Conservation (phyloP, 129 eudicot species). For the Gnaphalium uliginosum region DNA sequence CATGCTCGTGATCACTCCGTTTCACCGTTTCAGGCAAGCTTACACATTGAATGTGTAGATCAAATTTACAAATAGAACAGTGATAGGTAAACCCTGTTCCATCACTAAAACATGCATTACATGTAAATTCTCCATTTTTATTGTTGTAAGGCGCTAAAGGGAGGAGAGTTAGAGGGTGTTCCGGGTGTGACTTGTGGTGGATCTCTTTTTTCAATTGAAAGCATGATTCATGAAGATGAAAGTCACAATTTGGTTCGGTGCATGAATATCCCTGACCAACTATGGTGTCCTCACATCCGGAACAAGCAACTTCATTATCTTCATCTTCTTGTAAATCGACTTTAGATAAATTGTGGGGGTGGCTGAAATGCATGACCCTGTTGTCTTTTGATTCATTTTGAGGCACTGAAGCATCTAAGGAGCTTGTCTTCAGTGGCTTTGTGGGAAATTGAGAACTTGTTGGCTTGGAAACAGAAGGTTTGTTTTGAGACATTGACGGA, state of each 20-base stretch:
- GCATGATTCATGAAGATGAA: conserved; percentile 45
- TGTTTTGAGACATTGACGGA: conserved; percentile 14
- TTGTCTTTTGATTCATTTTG: conserved; percentile 12
- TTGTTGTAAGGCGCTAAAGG: conserved; percentile 44
- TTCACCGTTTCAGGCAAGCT: conserved; percentile 51
- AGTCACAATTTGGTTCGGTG: conserved; percentile 33
- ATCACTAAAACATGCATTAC: conserved; percentile 57
- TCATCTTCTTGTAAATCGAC: conserved; percentile 21
- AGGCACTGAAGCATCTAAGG: neutral
- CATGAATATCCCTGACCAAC: conserved; percentile 37
- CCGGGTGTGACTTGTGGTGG: conserved; percentile 65
- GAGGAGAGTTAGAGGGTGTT: conserved; percentile 54
- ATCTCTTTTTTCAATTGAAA: conserved; percentile 33
- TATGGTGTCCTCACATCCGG: conserved; percentile 43
- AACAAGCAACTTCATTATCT: conserved; percentile 40
- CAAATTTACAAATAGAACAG: conserved; percentile 56
- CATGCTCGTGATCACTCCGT: conserved; percentile 54
- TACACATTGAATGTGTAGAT: conserved; percentile 63
- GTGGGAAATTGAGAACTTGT: neutral
- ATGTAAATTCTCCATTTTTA: conserved; percentile 40
- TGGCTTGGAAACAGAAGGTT: conserved; percentile 1
- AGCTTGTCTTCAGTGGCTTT: neutral
- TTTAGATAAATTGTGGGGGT: conserved; percentile 41
- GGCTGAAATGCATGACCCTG: conserved; percentile 56
- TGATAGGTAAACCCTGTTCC: conserved; percentile 59